Evolutionary conservation across 768 basidiomycete genomes (phyloP), one percentile per base, ranked within the genome.

Genomic region (Flagelloscypha sp.): DNA sequence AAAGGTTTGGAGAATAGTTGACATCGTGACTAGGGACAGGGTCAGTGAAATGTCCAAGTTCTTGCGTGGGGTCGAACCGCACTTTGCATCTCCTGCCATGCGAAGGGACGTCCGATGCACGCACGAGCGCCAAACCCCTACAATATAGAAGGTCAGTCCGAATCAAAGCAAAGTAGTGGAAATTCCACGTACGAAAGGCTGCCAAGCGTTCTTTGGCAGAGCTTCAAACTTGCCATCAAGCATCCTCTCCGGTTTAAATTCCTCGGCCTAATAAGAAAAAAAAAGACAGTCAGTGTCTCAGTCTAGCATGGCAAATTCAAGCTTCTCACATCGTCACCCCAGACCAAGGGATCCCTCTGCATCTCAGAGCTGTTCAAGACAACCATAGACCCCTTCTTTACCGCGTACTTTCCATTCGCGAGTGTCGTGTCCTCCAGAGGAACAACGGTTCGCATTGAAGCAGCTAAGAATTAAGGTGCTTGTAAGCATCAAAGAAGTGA

Each of bases 71-170:
- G n/a, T n/a, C n/a, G n/a, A n/a, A n/a, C n/a, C n/a, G n/a, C n/a
- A n/a, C n/a, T n/a, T n/a, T n/a, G n/a, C 6, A 65, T 60, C 48
- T 71, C 69, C 46, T 71, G 68, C 63, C 61, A 65, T 0, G 69
- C 68, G 29, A 72, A 64, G 1, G 66, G 58, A 7, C 69, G 57
- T 6, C 66, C 66, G 42, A 61, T 56, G 34, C 48, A 53, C 7
- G 32, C 49, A 8, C 53, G 44, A 6, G 42, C 36, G 18, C 46
- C 50, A 34, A 39, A 50, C 13, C 49, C 44, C 29, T 46, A 46
- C 47, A n/a, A 52, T 49, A 44, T 48, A 55, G n/a, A 35, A 47
- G 12, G 45, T 44, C 37, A 43, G 39, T 6, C 46, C 51, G 35
- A 45, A 52, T 15, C 7, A 27, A 30, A 20, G 3, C 15, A 12